Percentiles rank a stretch among this genome's conserved stretches.
These are phyloP conservation scores for Epichloe glyceriae DNA, from an alignment of 2,329 filamentous ascomycete genomes.

Conservation along the genomic window DNA sequence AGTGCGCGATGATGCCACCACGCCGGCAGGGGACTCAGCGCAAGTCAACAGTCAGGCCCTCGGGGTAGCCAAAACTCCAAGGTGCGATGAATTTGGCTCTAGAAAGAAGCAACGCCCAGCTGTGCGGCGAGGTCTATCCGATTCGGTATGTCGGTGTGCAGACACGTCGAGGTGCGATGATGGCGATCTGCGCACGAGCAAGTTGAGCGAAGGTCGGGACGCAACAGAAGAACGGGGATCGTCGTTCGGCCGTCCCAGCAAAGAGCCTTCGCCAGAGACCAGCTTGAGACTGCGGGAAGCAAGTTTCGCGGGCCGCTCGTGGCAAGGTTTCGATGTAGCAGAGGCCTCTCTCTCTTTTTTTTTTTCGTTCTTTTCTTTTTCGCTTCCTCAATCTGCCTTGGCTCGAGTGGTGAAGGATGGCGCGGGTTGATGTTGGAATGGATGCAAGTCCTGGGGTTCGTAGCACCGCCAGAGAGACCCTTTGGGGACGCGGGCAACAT, in stretches of 20 bases:
- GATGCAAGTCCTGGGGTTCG: not conserved
- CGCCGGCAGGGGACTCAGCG: constrained; percentile 3
- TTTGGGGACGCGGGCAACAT: not conserved
- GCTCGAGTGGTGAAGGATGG: not conserved
- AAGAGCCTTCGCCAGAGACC: not conserved
- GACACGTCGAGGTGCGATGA: not conserved
- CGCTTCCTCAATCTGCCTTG: not conserved
- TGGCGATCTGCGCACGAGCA: constrained; percentile 5
- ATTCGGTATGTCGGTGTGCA: not conserved
- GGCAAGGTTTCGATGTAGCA: not conserved
- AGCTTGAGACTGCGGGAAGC: not conserved
- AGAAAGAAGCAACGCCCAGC: not conserved
- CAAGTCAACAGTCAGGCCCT: not conserved
- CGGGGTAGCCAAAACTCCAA: constrained; percentile 1
- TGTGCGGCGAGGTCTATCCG: not conserved
- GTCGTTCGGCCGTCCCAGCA: constrained; percentile 1
- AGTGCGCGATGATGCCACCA: constrained; percentile 2
- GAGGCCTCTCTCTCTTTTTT: not conserved
- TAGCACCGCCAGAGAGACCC: not conserved
- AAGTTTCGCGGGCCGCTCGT: not conserved
- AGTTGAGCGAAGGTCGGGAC: constrained; percentile 11
- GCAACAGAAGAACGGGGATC: constrained; percentile 11
- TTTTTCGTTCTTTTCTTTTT: not conserved
- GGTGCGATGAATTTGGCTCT: constrained; percentile 1
- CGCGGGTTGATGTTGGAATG: constrained; percentile 1